Conservation (phyloP, 1,284 basidiomycete species). For the Ustilago crameri region DNA sequence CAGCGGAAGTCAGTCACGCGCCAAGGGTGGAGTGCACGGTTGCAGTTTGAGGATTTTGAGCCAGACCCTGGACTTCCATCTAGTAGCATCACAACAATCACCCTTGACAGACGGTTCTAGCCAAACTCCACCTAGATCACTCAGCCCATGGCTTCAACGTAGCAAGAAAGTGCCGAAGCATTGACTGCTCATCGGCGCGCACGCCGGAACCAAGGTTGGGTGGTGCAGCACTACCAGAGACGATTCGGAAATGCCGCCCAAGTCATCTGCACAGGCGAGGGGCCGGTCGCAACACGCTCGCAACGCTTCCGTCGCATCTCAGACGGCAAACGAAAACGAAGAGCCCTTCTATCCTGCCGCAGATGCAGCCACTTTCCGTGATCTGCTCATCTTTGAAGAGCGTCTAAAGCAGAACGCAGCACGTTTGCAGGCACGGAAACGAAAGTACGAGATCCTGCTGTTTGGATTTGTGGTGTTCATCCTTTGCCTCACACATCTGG, state of each 20-base stretch:
- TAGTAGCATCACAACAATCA: background rate
- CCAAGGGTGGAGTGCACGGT: background rate
- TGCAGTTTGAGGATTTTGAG: background rate
- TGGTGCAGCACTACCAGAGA: background rate
- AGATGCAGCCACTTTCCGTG: conserved; percentile 82
- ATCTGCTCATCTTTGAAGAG: conserved; percentile 93
- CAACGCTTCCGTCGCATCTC: conserved; percentile 6
- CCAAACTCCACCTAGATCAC: background rate
- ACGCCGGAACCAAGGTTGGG: background rate
- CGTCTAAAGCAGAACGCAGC: conserved; percentile 91
- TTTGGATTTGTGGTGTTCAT: conserved; percentile 73
- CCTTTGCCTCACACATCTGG: conserved; percentile 78
- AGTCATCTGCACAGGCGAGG: conserved; percentile 14
- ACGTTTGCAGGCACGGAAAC: conserved; percentile 80
- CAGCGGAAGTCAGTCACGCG: background rate
- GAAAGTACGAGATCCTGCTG: conserved; percentile 77
- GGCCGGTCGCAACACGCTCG: conserved; percentile 32
- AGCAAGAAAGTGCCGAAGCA: conserved; percentile 1
- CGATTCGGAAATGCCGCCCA: conserved; percentile 29
- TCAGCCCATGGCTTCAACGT: background rate
- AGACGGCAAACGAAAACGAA: conserved; percentile 16
- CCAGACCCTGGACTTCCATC: background rate
- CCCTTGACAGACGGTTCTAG: background rate
- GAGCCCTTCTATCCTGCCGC: conserved; percentile 71
- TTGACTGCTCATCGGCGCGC: background rate